Evolutionary conservation across 2,329 filamentous ascomycete genomes (phyloP), one percentile per base, ranked within the genome.

Genomic region (Colletotrichum lini): DNA sequence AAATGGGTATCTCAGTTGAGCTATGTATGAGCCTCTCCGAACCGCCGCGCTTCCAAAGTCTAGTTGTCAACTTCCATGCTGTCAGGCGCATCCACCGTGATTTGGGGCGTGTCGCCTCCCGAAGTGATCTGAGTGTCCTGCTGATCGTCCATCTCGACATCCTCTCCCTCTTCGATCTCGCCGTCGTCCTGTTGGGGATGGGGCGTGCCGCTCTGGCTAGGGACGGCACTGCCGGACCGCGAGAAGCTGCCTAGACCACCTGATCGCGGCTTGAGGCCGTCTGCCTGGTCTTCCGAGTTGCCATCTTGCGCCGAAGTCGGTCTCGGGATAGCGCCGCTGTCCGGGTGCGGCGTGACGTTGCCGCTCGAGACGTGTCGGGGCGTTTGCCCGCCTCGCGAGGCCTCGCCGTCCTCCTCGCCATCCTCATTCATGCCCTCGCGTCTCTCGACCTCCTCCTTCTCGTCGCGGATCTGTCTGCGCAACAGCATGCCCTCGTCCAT

Each of bases 361-460:
- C 84, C 86, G 67, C 86, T 88, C 2, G 80, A 81, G 30, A 84
- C 88, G 42, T 84, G 83, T 64, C 84, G 78, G 2, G 88, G 87
- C 47, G 87, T 90, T 54, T 84, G 83, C 13, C 84, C 87, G 2
- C 81, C 83, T 42, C 81, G 78, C 26, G 83, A 80, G 4, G 81
- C 81, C 65, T 87, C 87, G 7, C 81, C 88, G 16, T 87, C 86
- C 40, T 91, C 90, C 75, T 92, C 91, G 18, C 85, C 89, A 58
- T 90, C 91, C 74, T 90, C 91, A 67, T 90, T 89, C 90, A 94
- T 94, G 40, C 94, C 94, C 80, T 97, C 94, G 65, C 94, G 89
- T 52, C 94, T 87, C 82, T 98, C 95, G 0, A 96, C 94, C 82
- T 98, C 95, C 80, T 98, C 95, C 83, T 98, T 97, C 85, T 98